A percentile compares a stretch with the other conserved stretches of the same genome.
These are phyloP conservation scores for Arachis stenosperma DNA, from an alignment of 306 rosid species.

Conservation along the genomic window DNA sequence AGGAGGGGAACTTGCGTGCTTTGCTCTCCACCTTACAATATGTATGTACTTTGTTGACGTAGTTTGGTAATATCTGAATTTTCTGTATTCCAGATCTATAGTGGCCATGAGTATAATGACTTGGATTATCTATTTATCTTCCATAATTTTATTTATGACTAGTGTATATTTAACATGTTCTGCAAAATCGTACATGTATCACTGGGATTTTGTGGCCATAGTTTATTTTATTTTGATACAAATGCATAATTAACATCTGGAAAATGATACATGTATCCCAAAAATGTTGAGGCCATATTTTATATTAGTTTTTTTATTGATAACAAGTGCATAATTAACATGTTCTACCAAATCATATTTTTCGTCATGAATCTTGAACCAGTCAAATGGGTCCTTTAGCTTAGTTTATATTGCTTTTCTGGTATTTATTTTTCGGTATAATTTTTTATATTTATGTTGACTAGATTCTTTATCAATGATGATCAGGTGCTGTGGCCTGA, in stretches of 20 bases:
- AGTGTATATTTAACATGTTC: not conserved
- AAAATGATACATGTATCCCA: too few relatives aligned
- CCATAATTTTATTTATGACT: not conserved
- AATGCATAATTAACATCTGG: too few relatives aligned
- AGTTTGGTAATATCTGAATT: constrained; percentile 10
- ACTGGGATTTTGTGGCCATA: too few relatives aligned
- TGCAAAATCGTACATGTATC: constrained; percentile 2
- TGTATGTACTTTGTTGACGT: constrained; percentile 53
- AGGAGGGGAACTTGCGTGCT: constrained; percentile 96
- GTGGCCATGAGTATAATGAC: constrained; percentile 13
- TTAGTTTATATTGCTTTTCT: not conserved
- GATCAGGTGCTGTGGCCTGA: constrained; percentile 97
- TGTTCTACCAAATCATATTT: not conserved
- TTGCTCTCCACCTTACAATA: constrained; percentile 89
- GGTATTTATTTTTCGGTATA: constrained; percentile 5
- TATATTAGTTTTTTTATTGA: not conserved
- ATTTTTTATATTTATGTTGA: constrained; percentile 29
- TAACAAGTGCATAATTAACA: too few relatives aligned
- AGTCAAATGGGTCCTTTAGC: not conserved
- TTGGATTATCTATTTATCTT: constrained; percentile 13
- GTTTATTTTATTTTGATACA: too few relatives aligned
- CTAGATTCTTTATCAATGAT: constrained; percentile 43
- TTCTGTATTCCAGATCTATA: constrained; percentile 22
- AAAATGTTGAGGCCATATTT: not conserved
- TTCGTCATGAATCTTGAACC: constrained; percentile 26